Evolutionary conservation across 2,329 filamentous ascomycete species (phyloP), one percentile per base, ranked within the genome.

Genomic region (Scopulariopsis brevicaulis): DNA sequence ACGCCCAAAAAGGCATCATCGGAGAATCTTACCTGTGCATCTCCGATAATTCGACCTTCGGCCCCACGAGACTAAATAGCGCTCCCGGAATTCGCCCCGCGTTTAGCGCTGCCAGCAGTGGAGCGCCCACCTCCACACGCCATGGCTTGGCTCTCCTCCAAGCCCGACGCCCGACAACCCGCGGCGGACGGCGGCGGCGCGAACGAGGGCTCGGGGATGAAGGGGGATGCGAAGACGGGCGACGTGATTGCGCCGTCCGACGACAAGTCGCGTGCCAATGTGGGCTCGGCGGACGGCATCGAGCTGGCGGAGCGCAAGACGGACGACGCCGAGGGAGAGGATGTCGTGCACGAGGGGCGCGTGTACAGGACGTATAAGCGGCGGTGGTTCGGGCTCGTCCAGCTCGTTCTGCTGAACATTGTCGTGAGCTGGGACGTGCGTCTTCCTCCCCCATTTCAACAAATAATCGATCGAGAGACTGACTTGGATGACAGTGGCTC

Each of bases 361-460:
- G 34, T 57, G 60, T 76, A 75, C 58, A 69, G 70, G 57, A 75
- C 73, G 12, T 97, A 97, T 69, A 93, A 88, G 73, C 82, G 90
- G 66, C 82, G 94, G 52, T 99, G 90, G 85, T 89, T 96, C 69
- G 94, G 94, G 1, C 76, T 99, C 56, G 73, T 82, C 24, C 89
- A 96, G 71, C 73, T 97, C 67, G 87, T 91, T 7, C 72, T 97
- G 65, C 77, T 97, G 72, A 99, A 97, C 69, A 86, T 96, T 58
- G 83, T 97, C 60, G 87, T 96, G 50, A 95, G 89, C 67, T 97
- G 93, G 93, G 90, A 95, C 81, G 90, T 94, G 80, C 78, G 90
- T 85, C 54, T 52, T 11, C 57, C 54, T 59, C 43, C 22, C 20
- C n/a, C 46, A 1, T 7, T 2, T 7, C n/a, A 20, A 50, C 20